Conservation (phyloP, 495 filamentous ascomycete genomes). For the Xylaria castorea region DNA sequence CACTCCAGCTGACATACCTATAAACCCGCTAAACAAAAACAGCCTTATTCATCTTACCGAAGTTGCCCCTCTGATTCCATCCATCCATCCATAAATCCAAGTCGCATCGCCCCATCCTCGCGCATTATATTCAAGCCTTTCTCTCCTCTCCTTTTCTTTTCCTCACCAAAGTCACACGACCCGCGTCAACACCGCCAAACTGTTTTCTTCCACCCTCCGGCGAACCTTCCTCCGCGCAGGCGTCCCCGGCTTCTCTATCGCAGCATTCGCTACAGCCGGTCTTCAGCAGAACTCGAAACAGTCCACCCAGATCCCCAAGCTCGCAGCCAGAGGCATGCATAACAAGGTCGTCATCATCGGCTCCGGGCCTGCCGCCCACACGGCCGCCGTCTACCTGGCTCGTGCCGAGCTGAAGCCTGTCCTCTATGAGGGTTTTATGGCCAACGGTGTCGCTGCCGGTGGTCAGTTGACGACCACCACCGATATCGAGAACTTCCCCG, state of each 20-base stretch:
- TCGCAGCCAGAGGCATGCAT: slow-evolving; percentile 70
- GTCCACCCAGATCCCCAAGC: slow-evolving; percentile 55
- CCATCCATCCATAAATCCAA: neutral
- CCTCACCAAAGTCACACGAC: slow-evolving; percentile 10
- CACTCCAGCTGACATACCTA: neutral
- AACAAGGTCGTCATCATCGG: slow-evolving; percentile 85
- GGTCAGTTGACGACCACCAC: slow-evolving; percentile 98
- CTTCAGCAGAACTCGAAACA: slow-evolving; percentile 71
- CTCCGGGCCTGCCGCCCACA: slow-evolving; percentile 97
- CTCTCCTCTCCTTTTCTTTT: neutral
- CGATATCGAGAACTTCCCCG: slow-evolving; percentile 97
- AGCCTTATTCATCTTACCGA: slow-evolving; percentile 5
- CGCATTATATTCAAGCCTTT: slow-evolving; percentile 5
- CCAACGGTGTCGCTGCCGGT: slow-evolving; percentile 93
- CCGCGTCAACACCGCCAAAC: slow-evolving; percentile 63
- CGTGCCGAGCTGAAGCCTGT: slow-evolving; percentile 92
- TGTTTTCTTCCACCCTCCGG: slow-evolving; percentile 83
- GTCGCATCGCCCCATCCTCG: neutral
- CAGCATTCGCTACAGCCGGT: slow-evolving; percentile 64
- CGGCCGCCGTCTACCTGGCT: slow-evolving; percentile 92
- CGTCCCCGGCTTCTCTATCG: slow-evolving; percentile 67
- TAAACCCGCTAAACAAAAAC: neutral
- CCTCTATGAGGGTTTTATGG: slow-evolving; percentile 96
- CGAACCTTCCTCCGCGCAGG: slow-evolving; percentile 57
- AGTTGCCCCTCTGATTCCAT: slow-evolving; percentile 1